Base-by-base conservation (phyloP, 306 rosid species). In the Alnus rubra region DNA sequence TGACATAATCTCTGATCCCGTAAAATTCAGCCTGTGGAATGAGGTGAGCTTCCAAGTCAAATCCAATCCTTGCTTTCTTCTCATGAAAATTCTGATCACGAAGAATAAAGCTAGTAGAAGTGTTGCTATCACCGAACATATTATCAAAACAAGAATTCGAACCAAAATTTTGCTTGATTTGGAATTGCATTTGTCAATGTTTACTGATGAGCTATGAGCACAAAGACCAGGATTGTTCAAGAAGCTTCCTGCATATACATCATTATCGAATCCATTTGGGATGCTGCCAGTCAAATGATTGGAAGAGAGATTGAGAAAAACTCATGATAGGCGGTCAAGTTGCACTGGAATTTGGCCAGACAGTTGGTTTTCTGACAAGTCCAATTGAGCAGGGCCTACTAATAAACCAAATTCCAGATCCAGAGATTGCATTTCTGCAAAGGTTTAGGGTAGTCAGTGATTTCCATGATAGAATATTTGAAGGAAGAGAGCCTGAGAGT, bases 301-400 rank as follows among this genome's bases (percentile, higher is more conserved):
- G 31, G 92, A 88, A 62, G 92, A 88, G 12, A 88, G 86, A 30
- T 88, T 80, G 63, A 88, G 71, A 0, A 2, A 28, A 75, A 59
- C 78, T 1, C 4, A 4, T 1, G 0, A 76, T 53, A 54, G 76
- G 47, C 0, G 8, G 45, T 79, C 85, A 16, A 78, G 51, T 39
- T 13, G 60, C 39, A 77, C 3, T 19, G 98, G 98, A 82, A 94
- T 62, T 74, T 79, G 28, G 65, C 97, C 98, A 6, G 97, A 88
- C 47, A 94, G 75, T 75, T 78, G 88, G 67, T 93, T 93, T 53
- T 82, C 86, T 10, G 98, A 93, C 16, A 93, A 80, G 86, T 93
- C 94, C 44, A 93, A 88, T 0, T 9, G 75, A 6, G 35, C 77
- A 12, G 91, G 97, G 16, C 0, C 39, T 2, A 83, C 81, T 71